Evolutionary conservation across 176 grass and related monocot species (phyloP).

Genomic region (Triticum turgidum): DNA sequence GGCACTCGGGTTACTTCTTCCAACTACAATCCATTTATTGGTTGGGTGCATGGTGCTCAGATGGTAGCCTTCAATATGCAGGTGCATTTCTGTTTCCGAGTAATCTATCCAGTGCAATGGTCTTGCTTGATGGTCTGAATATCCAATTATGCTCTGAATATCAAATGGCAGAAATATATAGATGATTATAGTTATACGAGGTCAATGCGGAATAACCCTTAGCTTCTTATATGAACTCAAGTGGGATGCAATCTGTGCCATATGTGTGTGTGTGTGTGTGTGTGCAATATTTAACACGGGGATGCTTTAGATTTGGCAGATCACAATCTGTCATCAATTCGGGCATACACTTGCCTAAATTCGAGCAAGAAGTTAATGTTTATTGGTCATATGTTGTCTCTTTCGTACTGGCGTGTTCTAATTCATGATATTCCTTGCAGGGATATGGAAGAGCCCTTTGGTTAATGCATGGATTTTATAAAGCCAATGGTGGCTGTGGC

Average conservation of each 20-base stretch:
- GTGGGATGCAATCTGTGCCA: background rate
- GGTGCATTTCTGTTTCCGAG: constrained; percentile 39
- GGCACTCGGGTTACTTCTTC: constrained; percentile 79
- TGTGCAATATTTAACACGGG: background rate
- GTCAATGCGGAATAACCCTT: background rate
- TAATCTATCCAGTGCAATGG: background rate
- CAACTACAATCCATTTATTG: constrained; percentile 94
- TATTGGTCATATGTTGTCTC: background rate
- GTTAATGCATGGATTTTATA: constrained; percentile 99
- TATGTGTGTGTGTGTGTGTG: background rate
- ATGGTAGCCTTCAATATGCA: constrained; percentile 99
- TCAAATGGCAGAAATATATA: background rate
- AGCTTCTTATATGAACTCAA: constrained; percentile 4
- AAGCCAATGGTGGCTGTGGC: constrained; percentile 82
- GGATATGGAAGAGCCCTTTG: constrained; percentile 92
- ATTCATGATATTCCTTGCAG: constrained; percentile 38
- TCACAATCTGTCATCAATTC: background rate
- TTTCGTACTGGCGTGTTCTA: background rate
- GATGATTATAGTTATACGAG: background rate
- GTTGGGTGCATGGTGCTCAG: constrained; percentile 92
- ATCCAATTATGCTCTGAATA: background rate
- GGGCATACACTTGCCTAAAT: constrained; percentile 1
- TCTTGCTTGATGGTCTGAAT: background rate
- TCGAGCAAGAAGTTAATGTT: background rate
- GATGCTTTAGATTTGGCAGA: background rate